Percentiles rank a stretch among this genome's conserved stretches.
Evolutionary conservation across 164 flowering plant species (phyloP).

Genomic region (Vitis rotundifolia): DNA sequence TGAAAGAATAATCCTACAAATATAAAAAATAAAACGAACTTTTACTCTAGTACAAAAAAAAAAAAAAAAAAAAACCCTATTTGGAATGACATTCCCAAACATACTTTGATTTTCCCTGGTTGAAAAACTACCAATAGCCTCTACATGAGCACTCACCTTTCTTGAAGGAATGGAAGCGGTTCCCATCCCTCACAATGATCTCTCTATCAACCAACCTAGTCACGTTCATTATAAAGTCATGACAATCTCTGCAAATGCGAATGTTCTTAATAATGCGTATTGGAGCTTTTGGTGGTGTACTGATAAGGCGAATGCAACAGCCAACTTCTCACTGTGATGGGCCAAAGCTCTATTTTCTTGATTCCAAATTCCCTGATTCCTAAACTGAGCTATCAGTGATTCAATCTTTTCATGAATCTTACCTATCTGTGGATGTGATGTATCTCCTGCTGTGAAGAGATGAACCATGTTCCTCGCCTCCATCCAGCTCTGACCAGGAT

Average conservation of each 20-base stretch:
- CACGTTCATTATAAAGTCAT: slow-evolving; percentile 33
- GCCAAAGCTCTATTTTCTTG: slow-evolving; percentile 16
- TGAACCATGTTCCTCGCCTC: slow-evolving; percentile 39
- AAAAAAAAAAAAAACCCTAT: too few relatives aligned
- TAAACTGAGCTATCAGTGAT: slow-evolving; percentile 20
- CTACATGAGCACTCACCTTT: slow-evolving; percentile 49
- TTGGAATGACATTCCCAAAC: too few relatives aligned
- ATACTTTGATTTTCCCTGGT: not conserved
- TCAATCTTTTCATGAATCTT: slow-evolving; percentile 37
- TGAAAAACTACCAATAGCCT: slow-evolving; percentile 28
- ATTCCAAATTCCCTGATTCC: slow-evolving; percentile 18
- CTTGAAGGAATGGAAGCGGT: slow-evolving; percentile 48
- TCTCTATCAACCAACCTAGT: slow-evolving; percentile 32
- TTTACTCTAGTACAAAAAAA: too few relatives aligned
- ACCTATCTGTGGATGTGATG: slow-evolving; percentile 29
- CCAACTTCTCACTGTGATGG: slow-evolving; percentile 55
- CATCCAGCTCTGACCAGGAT: slow-evolving; percentile 47
- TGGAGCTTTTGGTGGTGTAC: slow-evolving; percentile 31
- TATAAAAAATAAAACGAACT: too few relatives aligned
- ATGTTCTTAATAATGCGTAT: slow-evolving; percentile 46
- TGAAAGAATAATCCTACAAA: too few relatives aligned
- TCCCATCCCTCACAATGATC: slow-evolving; percentile 47
- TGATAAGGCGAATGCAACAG: slow-evolving; percentile 49
- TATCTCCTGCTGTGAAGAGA: slow-evolving; percentile 39
- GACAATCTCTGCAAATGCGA: slow-evolving; percentile 49